Evolutionary conservation across 176 grass and related monocot genomes (phyloP).

Genomic region (Zoysia japonica): DNA sequence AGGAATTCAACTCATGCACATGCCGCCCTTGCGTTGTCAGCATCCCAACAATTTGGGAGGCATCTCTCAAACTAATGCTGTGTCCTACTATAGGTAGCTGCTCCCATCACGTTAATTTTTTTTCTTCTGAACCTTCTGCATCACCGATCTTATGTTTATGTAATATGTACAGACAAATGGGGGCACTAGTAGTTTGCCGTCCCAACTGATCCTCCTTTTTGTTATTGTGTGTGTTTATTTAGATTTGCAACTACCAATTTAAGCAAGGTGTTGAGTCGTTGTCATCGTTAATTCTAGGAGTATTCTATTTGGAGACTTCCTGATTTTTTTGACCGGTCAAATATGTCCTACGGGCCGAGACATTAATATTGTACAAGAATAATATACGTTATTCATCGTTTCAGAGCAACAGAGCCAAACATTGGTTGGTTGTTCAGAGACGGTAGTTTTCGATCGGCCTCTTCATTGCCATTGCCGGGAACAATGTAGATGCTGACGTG

Average conservation of each 20-base stretch:
- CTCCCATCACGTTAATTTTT: background rate
- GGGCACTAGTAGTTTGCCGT: background rate
- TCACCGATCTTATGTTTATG: background rate
- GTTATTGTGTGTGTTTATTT: background rate
- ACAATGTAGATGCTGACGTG: too few relatives aligned
- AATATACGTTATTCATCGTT: background rate
- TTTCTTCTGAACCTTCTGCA: background rate
- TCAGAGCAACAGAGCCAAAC: background rate
- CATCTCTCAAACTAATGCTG: background rate
- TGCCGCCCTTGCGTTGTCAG: background rate
- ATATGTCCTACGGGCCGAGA: background rate
- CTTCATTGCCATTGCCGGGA: too few relatives aligned
- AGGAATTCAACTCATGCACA: too few relatives aligned
- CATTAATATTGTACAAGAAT: background rate
- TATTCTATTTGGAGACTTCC: background rate
- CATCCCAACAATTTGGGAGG: conserved; percentile 10
- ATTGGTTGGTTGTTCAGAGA: background rate
- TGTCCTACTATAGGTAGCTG: too few relatives aligned
- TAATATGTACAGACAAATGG: too few relatives aligned
- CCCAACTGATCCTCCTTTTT: background rate
- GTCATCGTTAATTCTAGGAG: background rate
- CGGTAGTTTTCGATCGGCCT: background rate
- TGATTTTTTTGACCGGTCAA: conserved; percentile 10
- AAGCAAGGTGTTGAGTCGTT: conserved; percentile 22
- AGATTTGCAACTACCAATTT: conserved; percentile 13